A percentile compares a stretch with the other conserved stretches of the same genome.
phyloP scores from a whole-genome alignment of 2,329 filamentous ascomycete genomes.

The Camptophora hylomeconis region DNA sequence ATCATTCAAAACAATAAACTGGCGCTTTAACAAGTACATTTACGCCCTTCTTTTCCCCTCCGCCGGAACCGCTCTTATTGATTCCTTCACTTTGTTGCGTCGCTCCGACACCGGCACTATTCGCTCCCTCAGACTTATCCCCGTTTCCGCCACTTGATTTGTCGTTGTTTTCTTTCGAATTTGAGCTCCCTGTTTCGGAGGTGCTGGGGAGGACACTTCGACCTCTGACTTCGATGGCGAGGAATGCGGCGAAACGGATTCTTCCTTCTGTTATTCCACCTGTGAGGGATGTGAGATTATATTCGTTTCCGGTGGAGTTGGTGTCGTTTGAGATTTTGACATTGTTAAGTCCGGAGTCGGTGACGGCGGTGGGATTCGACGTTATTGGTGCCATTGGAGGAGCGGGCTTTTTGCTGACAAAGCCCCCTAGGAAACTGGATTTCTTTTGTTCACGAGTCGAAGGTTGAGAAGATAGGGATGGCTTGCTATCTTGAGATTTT shows the following conservation, averaged over 20 bases:
- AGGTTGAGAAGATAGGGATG: too few species aligned
- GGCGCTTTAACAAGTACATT: slow-evolving; percentile 66
- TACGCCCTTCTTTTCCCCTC: slow-evolving; percentile 10
- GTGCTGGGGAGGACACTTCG: slow-evolving; percentile 27
- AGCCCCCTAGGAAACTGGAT: slow-evolving; percentile 26
- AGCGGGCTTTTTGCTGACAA: slow-evolving; percentile 26
- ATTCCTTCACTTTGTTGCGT: too few species aligned
- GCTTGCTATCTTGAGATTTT: too few species aligned
- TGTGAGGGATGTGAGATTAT: slow-evolving; percentile 7
- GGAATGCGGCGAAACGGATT: slow-evolving; percentile 63
- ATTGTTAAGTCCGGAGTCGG: too few species aligned
- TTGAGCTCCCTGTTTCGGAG: too few species aligned
- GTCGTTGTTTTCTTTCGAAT: too few species aligned
- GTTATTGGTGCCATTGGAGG: too few species aligned
- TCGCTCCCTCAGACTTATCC: background rate
- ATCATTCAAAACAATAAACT: slow-evolving; percentile 42
- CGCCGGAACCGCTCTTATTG: slow-evolving; percentile 6
- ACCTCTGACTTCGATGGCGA: slow-evolving; percentile 61
- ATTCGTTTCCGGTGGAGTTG: slow-evolving; percentile 10
- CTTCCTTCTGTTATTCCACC: slow-evolving; percentile 27
- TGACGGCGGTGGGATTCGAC: too few species aligned
- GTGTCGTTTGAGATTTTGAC: too few species aligned
- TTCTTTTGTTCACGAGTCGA: slow-evolving; percentile 29
- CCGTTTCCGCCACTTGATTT: too few species aligned
- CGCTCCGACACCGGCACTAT: background rate